Percentiles rank a stretch among this genome's conserved stretches.
Evolutionary conservation across 2,329 filamentous ascomycete species (phyloP).

Genomic region (Thermoascus crustaceus): DNA sequence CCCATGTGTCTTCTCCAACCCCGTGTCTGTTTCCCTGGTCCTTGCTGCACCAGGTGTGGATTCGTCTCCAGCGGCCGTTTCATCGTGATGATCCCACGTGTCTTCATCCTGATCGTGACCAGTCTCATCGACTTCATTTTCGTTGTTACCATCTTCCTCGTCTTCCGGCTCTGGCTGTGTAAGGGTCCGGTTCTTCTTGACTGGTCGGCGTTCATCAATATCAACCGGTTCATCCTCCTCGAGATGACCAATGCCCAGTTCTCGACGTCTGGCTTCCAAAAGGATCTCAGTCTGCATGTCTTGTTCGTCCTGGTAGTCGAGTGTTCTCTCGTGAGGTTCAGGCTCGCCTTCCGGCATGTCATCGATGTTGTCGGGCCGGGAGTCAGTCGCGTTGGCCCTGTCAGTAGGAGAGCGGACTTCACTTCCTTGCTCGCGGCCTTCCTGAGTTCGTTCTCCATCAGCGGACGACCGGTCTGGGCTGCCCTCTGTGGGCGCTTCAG

Average conservation of each 20-base stretch:
- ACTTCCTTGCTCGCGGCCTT: constrained; percentile 6
- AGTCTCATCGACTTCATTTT: no score
- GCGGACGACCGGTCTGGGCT: neutral
- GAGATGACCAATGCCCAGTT: constrained; percentile 6
- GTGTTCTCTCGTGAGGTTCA: constrained; percentile 6
- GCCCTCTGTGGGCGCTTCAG: no score
- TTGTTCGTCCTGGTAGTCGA: constrained; percentile 17
- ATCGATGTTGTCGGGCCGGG: neutral
- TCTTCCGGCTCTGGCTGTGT: constrained; percentile 2
- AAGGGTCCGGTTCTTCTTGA: constrained; percentile 3
- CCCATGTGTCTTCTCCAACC: no score
- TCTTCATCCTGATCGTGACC: no score
- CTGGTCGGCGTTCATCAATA: constrained; percentile 5
- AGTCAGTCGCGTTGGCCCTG: neutral
- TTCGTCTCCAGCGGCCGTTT: neutral
- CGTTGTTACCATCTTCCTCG: no score
- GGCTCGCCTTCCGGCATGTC: constrained; percentile 2
- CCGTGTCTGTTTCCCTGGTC: no score
- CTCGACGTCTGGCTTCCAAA: constrained; percentile 10
- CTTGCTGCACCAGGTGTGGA: neutral
- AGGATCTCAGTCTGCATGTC: constrained; percentile 19
- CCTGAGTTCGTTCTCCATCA: neutral
- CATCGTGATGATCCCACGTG: no score
- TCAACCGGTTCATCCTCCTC: constrained; percentile 15
- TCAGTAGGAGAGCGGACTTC: constrained; percentile 5